Conservation (phyloP, 495 filamentous ascomycete species). For the Penicillium flavigenum region DNA sequence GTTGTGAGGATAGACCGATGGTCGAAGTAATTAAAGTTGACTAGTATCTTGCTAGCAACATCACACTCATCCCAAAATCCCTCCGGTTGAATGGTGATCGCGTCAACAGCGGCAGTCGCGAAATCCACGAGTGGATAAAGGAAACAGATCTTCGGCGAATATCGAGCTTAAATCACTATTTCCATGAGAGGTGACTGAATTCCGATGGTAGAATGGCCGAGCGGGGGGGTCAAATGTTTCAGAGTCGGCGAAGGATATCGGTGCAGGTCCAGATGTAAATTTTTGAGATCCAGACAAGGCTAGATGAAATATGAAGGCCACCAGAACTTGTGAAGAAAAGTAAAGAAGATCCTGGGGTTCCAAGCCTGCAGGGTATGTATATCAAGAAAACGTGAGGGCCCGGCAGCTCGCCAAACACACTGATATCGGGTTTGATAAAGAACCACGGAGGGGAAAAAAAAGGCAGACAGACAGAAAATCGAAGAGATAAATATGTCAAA, state of each 20-base stretch:
- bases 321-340: not conserved
- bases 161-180: slow-evolving; percentile 17
- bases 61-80: slow-evolving; percentile 29
- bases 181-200: slow-evolving; percentile 22
- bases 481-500: slow-evolving; percentile 9
- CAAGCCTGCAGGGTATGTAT: slow-evolving; percentile 22
- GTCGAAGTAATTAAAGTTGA: slow-evolving; percentile 22
- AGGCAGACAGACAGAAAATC: not conserved
- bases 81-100: not conserved
- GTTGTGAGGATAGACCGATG: slow-evolving; percentile 23
- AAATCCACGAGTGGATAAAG: not conserved
- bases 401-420: slow-evolving; percentile 19
- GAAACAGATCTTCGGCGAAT: slow-evolving; percentile 4
- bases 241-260: slow-evolving; percentile 8
- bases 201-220: slow-evolving; percentile 22
- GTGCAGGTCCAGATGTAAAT: slow-evolving; percentile 11
- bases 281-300: not conserved
- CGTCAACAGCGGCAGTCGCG: slow-evolving; percentile 2
- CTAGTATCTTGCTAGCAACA: slow-evolving; percentile 32
- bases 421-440: slow-evolving; percentile 3
- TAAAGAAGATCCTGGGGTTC: not conserved
- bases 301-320: not conserved
- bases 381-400: slow-evolving; percentile 18
- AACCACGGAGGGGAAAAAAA: not conserved
- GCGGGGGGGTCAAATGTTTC: slow-evolving; percentile 23